Evolutionary conservation across 768 basidiomycete genomes (phyloP).

Genomic region (Hortiboletus campestris): DNA sequence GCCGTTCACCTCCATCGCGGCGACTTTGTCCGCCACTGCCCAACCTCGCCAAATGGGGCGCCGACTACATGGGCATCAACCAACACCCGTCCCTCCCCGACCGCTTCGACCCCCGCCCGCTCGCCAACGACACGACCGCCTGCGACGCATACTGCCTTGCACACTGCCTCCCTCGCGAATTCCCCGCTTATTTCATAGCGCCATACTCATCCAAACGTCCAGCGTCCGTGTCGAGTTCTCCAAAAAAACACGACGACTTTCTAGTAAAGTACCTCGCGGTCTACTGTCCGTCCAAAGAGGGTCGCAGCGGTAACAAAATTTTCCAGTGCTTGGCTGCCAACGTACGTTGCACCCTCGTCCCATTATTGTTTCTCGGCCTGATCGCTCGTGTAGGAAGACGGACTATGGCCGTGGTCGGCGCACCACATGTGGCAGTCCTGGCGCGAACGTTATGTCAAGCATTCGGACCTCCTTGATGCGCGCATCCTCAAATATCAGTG

Average conservation of each 20-base stretch:
- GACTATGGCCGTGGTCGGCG: constrained; percentile 50
- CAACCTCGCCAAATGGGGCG: constrained; percentile 44
- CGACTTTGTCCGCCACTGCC: constrained; percentile 59
- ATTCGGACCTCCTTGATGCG: constrained; percentile 40
- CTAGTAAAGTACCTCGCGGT: constrained; percentile 50
- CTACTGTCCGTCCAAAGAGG: constrained; percentile 38
- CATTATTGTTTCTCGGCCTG: neutral
- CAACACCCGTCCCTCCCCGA: constrained; percentile 40
- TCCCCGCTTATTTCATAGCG: no score
- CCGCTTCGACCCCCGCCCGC: constrained; percentile 34
- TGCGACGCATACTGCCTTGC: constrained; percentile 10
- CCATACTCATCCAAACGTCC: neutral
- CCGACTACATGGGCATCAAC: constrained; percentile 51
- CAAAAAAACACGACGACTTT: constrained; percentile 39
- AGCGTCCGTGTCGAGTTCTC: constrained; percentile 33
- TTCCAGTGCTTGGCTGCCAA: constrained; percentile 45
- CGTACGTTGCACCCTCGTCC: constrained; percentile 35
- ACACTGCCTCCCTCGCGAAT: constrained; percentile 42
- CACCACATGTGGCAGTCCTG: constrained; percentile 60
- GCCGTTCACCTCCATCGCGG: constrained; percentile 59
- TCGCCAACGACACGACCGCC: constrained; percentile 3
- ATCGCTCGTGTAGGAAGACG: constrained; percentile 30
- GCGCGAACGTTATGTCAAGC: constrained; percentile 57
- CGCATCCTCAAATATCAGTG: constrained; percentile 41
- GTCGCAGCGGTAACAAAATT: constrained; percentile 46